These are phyloP conservation scores for Eremochloa ophiuroides DNA, from an alignment of 176 grass and related monocot species.

Conservation along the genomic window DNA sequence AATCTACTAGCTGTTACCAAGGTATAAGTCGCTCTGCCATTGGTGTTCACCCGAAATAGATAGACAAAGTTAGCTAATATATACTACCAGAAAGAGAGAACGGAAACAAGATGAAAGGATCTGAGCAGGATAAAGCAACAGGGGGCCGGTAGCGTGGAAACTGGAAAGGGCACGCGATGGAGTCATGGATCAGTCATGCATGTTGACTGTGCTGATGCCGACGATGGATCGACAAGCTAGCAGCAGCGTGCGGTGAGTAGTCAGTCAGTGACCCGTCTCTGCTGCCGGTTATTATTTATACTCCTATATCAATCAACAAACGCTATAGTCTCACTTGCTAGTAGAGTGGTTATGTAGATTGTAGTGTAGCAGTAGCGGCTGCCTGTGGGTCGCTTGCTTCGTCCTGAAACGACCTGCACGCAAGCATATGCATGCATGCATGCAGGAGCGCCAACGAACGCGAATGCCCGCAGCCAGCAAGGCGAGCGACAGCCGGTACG, in stretches of 20 bases:
- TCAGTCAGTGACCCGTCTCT: constrained; percentile 16
- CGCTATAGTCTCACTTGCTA: neutral
- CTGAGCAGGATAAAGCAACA: neutral
- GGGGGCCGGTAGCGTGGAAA: neutral
- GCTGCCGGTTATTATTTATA: no score
- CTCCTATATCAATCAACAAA: neutral
- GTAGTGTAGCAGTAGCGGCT: neutral
- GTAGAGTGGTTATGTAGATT: neutral
- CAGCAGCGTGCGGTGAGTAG: constrained; percentile 22
- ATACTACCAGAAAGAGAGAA: neutral
- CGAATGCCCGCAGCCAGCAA: neutral
- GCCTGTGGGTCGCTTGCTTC: neutral
- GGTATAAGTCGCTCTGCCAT: no score
- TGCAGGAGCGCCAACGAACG: no score
- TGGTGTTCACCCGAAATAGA: neutral
- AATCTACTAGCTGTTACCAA: no score
- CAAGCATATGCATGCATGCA: neutral
- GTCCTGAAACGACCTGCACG: neutral
- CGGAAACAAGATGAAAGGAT: neutral
- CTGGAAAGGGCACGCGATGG: neutral
- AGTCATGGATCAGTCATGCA: neutral
- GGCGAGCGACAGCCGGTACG: neutral
- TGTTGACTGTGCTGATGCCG: neutral
- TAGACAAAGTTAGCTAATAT: neutral
- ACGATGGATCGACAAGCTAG: neutral